A percentile compares a stretch with the other conserved stretches of the same genome.
These are phyloP conservation scores for Aspergillus sclerotiicarbonarius DNA, from an alignment of 495 filamentous ascomycete genomes.

Conservation along the genomic window DNA sequence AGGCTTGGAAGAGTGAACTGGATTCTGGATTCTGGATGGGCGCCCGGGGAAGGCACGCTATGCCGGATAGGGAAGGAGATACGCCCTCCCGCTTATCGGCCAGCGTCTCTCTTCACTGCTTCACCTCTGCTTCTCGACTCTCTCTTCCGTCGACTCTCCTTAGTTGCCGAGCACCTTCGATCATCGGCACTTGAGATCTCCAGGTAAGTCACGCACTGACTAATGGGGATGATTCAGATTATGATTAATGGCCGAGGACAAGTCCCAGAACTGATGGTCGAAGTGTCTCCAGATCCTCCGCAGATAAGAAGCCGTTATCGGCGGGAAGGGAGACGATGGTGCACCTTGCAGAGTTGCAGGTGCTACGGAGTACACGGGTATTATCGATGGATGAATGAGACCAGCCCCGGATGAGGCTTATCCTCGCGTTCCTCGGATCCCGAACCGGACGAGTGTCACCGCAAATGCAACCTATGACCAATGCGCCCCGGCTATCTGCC, in stretches of 20 bases:
- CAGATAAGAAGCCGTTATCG: no score
- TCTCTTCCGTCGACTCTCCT: not conserved
- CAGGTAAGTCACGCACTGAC: not conserved
- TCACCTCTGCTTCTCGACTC: not conserved
- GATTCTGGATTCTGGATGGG: no score
- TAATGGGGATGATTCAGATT: no score
- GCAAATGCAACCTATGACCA: not conserved
- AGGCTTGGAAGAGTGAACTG: not conserved
- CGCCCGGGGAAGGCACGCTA: slow-evolving; percentile 5
- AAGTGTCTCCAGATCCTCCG: no score
- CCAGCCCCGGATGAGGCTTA: not conserved
- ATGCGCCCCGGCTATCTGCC: no score
- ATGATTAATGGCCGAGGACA: no score
- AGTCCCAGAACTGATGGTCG: no score
- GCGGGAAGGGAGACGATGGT: no score
- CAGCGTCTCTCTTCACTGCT: not conserved
- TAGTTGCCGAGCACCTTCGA: not conserved
- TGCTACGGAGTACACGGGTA: no score
- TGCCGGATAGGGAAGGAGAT: slow-evolving; percentile 13
- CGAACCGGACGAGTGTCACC: not conserved
- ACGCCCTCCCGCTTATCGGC: slow-evolving; percentile 14
- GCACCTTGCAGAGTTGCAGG: no score
- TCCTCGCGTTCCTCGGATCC: slow-evolving; percentile 1
- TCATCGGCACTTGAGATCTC: not conserved
- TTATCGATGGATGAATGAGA: no score